Conservation (phyloP, 2,329 filamentous ascomycete species). For the Pestalotiopsis sp. region DNA sequence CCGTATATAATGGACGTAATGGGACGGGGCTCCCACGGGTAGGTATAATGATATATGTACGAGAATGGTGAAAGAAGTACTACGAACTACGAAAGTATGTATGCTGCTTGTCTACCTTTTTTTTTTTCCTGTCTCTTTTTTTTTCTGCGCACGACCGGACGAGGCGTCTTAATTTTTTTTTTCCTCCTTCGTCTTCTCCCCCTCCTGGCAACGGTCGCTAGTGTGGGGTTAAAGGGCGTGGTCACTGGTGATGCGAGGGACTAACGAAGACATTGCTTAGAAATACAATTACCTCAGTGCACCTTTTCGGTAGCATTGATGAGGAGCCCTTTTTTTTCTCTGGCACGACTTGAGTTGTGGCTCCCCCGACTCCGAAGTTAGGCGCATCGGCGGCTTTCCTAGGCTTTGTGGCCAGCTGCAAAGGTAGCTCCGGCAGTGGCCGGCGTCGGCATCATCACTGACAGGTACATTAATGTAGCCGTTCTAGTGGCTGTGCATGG, state of each 20-base stretch:
- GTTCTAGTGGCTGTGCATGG: neutral
- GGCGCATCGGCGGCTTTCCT: slow-evolving; percentile 12
- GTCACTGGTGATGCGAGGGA: slow-evolving; percentile 19
- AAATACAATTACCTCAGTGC: slow-evolving; percentile 29
- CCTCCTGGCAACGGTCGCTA: slow-evolving; percentile 16
- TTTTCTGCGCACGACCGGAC: neutral
- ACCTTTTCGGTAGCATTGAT: neutral
- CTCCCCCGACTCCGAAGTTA: slow-evolving; percentile 6
- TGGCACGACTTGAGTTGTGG: neutral
- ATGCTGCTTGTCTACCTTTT: neutral
- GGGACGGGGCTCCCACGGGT: neutral
- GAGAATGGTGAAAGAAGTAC: neutral
- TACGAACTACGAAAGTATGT: neutral
- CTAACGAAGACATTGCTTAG: slow-evolving; percentile 31
- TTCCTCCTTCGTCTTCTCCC: slow-evolving; percentile 1
- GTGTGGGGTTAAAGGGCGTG: slow-evolving; percentile 18
- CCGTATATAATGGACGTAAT: neutral
- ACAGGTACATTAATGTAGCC: too few species aligned
- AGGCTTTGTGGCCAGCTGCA: slow-evolving; percentile 4
- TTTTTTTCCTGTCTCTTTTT: neutral
- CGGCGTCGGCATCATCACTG: neutral
- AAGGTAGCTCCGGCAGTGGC: neutral
- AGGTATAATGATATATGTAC: slow-evolving; percentile 1
- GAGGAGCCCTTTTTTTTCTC: neutral
- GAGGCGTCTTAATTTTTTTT: neutral